Evolutionary conservation across 2,329 filamentous ascomycete species (phyloP), one percentile per base, ranked within the genome.

Genomic region (Elsinoe australis): DNA sequence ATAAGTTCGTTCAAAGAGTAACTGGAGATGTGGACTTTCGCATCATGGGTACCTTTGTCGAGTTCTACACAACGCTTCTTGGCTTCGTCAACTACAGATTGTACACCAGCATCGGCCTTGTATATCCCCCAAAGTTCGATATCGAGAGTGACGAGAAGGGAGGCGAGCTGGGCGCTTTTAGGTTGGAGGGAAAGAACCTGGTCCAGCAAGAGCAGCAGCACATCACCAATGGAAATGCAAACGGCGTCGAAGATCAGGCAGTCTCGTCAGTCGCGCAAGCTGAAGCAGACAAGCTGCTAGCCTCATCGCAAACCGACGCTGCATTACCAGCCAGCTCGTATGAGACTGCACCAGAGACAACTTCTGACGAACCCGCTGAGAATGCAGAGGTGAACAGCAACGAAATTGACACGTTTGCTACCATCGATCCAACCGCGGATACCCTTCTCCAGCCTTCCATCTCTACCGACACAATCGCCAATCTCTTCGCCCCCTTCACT

Each of bases 21-120:
- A 86, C 92, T 32, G 87, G 85, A 50, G 92, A 98, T 67, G 85
- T 98, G 55, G 92, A 98, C 67, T 98, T 95, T 71, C 78, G 92
- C 61, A 98, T 98, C 68, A 98, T 98, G 92, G 90, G 87, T 51
- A 98, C 92, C 3, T 98, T 98, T 63, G 82, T 98, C 55, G 90
- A 98, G 66, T 98, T 98, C 67, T 98, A 98, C 73, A 95, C 94
- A 60, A 96, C 90, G 3, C 76, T 98, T 10, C 74, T 98, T 15
- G 85, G 90, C 52, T 98, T 98, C 61, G 82, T 96, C 69, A 95
- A 98, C 74, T 98, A 88, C 74, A 76, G 87, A 55, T 75, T 98
- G 38, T 98, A 95, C 71, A 95, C 88, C 1, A 82, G 86, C 0
- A 74, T 94, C 54, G 92, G 92, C 6, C 71, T 98, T 53, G 87